Conservation (phyloP, 73 alveolate genomes). For the Symbiodinium natans region DNA sequence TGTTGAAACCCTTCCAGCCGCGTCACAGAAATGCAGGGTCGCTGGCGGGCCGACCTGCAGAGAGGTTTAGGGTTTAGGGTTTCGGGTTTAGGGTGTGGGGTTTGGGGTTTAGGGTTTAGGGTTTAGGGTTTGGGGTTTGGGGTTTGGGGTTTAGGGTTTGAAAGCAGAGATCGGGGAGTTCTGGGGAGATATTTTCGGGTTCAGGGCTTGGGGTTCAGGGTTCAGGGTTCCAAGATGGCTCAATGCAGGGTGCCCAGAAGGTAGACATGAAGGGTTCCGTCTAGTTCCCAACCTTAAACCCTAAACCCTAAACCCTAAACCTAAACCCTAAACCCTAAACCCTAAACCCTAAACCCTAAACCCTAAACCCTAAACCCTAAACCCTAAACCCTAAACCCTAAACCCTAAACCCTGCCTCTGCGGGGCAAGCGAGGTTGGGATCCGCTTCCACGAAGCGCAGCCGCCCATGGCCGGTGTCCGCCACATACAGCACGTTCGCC, state of each 20-base stretch:
- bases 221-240: no score
- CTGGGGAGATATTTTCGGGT: no score
- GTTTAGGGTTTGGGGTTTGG: no score
- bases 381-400: not conserved
- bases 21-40: not conserved
- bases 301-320: not conserved
- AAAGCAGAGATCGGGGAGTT: no score
- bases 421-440: not conserved
- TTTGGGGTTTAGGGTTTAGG: no score
- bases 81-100: no score
- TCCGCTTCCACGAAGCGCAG: slow-evolving; percentile 46
- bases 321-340: not conserved
- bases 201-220: no score
- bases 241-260: no score
- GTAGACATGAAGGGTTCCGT: no score
- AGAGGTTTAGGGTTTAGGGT: not conserved
- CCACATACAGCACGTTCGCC: slow-evolving; percentile 46
- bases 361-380: not conserved
- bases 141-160: no score
- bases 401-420: not conserved
- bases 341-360: not conserved
- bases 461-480: slow-evolving; percentile 69
- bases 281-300: not conserved
- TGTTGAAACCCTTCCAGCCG: not conserved
- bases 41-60: not conserved